These are phyloP conservation scores for Gloeostereum incarnatum DNA, from an alignment of 768 basidiomycete species.

Conservation along the genomic window DNA sequence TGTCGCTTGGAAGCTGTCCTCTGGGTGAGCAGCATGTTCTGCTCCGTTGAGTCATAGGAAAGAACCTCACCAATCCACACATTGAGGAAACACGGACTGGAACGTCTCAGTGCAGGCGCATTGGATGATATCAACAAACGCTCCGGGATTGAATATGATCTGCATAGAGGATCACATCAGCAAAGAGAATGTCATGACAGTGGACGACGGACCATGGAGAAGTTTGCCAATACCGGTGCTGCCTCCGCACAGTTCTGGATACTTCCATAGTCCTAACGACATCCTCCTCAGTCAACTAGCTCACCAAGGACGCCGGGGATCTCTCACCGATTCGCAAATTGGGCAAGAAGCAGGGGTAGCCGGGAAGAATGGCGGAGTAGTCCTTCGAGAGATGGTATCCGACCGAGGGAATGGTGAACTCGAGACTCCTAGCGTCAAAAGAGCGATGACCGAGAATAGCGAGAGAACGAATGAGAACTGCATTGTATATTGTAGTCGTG, in stretches of 20 bases:
- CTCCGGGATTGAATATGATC: slow-evolving; percentile 58
- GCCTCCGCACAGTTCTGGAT: slow-evolving; percentile 53
- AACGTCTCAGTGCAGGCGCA: slow-evolving; percentile 51
- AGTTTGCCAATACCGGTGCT: slow-evolving; percentile 46
- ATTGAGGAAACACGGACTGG: slow-evolving; percentile 47
- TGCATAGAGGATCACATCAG: slow-evolving; percentile 14
- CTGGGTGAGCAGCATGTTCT: not conserved
- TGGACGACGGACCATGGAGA: slow-evolving; percentile 31
- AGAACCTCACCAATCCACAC: slow-evolving; percentile 53
- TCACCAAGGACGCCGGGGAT: slow-evolving; percentile 1
- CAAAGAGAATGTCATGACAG: not conserved
- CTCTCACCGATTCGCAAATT: slow-evolving; percentile 37
- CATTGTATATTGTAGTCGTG: too few relatives aligned
- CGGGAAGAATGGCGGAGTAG: slow-evolving; percentile 38
- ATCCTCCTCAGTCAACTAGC: not conserved
- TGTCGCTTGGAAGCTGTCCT: slow-evolving; percentile 42
- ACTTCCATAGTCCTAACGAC: slow-evolving; percentile 31
- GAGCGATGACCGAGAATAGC: too few relatives aligned
- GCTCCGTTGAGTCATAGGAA: not conserved
- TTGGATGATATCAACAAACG: slow-evolving; percentile 52
- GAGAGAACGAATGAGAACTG: too few relatives aligned
- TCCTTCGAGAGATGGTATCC: too few relatives aligned
- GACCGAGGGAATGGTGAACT: too few relatives aligned
- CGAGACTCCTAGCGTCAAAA: too few relatives aligned
- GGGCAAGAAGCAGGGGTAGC: slow-evolving; percentile 47